Conservation (phyloP, 306 rosid species). For the Quercus alba region DNA sequence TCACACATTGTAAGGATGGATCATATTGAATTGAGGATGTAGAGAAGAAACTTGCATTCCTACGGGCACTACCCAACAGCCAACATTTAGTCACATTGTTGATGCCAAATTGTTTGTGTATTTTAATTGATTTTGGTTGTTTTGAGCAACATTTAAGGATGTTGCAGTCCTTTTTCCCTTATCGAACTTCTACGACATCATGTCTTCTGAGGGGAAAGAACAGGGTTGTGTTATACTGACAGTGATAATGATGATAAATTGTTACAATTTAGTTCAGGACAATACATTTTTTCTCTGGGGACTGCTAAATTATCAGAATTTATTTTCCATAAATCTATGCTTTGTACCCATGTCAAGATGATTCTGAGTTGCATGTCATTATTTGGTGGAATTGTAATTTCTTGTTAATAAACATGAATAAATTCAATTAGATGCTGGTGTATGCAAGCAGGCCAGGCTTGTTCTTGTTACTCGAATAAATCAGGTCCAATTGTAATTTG, state of each 20-base stretch:
- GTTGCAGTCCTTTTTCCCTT: constrained; percentile 23
- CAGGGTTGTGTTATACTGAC: constrained; percentile 14
- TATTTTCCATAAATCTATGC: background rate
- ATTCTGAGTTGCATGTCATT: background rate
- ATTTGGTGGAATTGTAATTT: background rate
- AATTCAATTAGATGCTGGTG: background rate
- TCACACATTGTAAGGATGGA: constrained; percentile 55
- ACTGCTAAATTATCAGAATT: constrained; percentile 14
- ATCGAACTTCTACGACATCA: constrained; percentile 22
- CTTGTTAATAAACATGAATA: background rate
- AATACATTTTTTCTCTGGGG: background rate
- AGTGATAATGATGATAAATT: constrained; percentile 45
- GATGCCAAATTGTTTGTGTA: constrained; percentile 29
- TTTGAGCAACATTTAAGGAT: constrained; percentile 18
- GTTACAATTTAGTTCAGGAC: background rate
- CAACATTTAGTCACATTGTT: background rate
- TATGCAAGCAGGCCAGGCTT: background rate
- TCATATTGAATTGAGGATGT: background rate
- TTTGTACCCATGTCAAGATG: background rate
- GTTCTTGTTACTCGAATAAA: background rate
- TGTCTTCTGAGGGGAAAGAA: constrained; percentile 23
- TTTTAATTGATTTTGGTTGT: constrained; percentile 25
- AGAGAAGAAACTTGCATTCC: background rate
- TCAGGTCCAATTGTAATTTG: background rate
- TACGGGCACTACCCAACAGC: background rate